phyloP scores from a whole-genome alignment of 345 rosid species.

The Hirschfeldia incana region DNA sequence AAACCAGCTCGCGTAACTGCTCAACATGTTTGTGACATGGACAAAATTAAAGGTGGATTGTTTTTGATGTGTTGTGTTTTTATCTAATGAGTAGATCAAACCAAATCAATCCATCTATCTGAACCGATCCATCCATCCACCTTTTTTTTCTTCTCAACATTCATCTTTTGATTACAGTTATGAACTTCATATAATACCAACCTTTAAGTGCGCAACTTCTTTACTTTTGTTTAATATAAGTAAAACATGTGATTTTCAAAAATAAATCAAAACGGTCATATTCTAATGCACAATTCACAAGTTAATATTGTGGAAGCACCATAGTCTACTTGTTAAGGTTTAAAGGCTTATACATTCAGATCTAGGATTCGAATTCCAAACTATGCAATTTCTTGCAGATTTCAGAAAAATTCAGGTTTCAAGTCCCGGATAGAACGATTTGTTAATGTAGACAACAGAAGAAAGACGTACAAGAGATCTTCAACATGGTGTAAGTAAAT shows the following conservation, averaged over 20 bases:
- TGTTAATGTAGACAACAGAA: too few relatives aligned
- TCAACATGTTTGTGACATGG: background rate
- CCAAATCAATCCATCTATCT: background rate
- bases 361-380: too few relatives aligned
- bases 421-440: too few relatives aligned
- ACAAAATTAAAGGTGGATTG: background rate
- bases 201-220: background rate
- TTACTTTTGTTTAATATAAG: background rate
- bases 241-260: background rate
- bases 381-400: too few relatives aligned
- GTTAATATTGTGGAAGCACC: too few relatives aligned
- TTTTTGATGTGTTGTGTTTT: background rate
- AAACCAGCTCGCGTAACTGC: background rate
- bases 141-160: too few relatives aligned
- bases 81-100: background rate
- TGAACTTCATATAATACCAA: background rate
- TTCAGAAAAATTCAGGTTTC: too few relatives aligned
- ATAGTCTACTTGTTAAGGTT: too few relatives aligned
- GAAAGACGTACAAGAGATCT: too few relatives aligned
- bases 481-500: too few relatives aligned
- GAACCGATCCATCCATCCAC: too few relatives aligned
- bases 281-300: background rate
- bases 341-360: too few relatives aligned
- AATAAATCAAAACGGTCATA: background rate
- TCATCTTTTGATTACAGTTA: background rate